Evolutionary conservation across 768 basidiomycete genomes (phyloP), one percentile per base, ranked within the genome.

Genomic region (Brasilioporus rufonigricans): DNA sequence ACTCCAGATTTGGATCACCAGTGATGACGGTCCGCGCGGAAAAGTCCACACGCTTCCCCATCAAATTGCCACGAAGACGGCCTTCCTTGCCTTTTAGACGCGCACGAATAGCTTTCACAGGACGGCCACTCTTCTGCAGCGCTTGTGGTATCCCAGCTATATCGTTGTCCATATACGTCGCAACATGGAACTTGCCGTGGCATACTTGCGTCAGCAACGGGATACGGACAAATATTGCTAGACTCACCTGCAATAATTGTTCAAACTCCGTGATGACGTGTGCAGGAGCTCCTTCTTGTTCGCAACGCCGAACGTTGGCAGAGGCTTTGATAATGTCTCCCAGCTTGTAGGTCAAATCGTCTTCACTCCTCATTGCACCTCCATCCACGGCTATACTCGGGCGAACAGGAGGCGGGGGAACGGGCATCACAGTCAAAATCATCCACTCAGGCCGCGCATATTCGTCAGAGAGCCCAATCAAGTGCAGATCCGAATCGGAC

Each of bases 121-220:
- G 95, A 55, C 97, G 84, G 29, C 97, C 97, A 39, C 93, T 95
- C 73, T 98, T 98, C 66, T 98, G 97, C 61, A 96, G 75, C 2
- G 97, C 94, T 66, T 98, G 96, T 1, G 97, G 97, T 33, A 98
- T 92, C 43, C 97, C 97, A 32, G 97, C 94, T 54, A 98, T 95
- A 67, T 98, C 95, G 67, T 99, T 99, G 68, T 99, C 97, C 96
- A 99, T 99, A 69, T 98, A 99, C 0, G 97, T 98, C 3, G 97
- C 97, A 56, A 98, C 94, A 67, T 99, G 97, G 70, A 95, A 99
- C 93, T 97, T 38, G 0, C 61, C 41, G 23, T 38, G 16, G 50
- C 36, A 49, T 29, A n/a, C 7, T 9, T 8, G 35, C 5, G 29
- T 57, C 44, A 52, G 36, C 27, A 50, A 45, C 12, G 32, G 51